These are phyloP conservation scores for Vicia villosa DNA, from an alignment of 306 rosid species.

Conservation along the genomic window DNA sequence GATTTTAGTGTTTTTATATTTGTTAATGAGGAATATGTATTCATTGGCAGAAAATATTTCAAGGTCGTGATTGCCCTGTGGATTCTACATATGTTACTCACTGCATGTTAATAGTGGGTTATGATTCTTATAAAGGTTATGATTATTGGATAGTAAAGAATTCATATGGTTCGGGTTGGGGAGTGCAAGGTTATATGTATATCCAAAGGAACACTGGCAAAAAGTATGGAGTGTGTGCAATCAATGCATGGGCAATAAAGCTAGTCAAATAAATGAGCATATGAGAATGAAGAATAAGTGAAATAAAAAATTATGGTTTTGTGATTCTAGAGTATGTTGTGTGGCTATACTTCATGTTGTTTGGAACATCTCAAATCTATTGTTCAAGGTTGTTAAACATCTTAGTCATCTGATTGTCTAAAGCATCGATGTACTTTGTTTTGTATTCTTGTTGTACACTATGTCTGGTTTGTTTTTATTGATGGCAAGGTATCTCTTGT, in stretches of 20 bases:
- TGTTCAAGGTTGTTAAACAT: too few species aligned
- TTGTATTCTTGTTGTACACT: too few species aligned
- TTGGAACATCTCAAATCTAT: too few species aligned
- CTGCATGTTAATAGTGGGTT: conserved; percentile 52
- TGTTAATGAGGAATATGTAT: too few species aligned
- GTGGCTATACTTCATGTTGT: not conserved
- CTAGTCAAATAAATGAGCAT: too few species aligned
- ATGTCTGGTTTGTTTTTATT: too few species aligned
- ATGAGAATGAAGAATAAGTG: not conserved
- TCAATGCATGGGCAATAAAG: too few species aligned
- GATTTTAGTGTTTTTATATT: too few species aligned
- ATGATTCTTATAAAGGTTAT: conserved; percentile 32
- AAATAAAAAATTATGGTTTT: not conserved
- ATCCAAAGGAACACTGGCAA: conserved; percentile 47
- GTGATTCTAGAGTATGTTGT: not conserved
- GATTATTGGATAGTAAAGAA: conserved; percentile 71
- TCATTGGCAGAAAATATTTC: conserved; percentile 49
- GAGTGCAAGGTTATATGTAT: conserved; percentile 51
- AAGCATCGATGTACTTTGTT: too few species aligned
- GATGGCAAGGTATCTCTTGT: too few species aligned
- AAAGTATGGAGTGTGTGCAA: conserved; percentile 25
- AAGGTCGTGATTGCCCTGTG: conserved; percentile 30
- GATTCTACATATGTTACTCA: not conserved
- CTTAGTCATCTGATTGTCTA: too few species aligned
- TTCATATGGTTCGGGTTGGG: conserved; percentile 58